A percentile compares a stretch with the other conserved stretches of the same genome.
Evolutionary conservation across 768 basidiomycete species (phyloP).

Genomic region (Psilocybe azurescens): DNA sequence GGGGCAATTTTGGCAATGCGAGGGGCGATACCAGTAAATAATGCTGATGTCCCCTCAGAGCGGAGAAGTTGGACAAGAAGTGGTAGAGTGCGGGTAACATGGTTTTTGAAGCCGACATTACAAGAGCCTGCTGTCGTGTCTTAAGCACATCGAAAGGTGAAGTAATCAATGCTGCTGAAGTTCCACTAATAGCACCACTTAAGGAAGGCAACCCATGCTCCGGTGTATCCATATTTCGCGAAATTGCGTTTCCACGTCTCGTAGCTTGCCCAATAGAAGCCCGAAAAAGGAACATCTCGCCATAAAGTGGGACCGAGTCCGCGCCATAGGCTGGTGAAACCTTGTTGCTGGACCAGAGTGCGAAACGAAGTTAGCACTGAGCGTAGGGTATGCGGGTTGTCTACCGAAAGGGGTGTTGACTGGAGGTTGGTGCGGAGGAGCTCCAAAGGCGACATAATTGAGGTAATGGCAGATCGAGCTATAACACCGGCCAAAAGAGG

Average conservation of each 20-base stretch:
- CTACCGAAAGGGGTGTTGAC: constrained; percentile 76
- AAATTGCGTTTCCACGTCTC: constrained; percentile 79
- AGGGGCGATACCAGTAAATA: constrained; percentile 87
- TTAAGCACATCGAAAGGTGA: constrained; percentile 98
- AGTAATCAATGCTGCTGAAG: constrained; percentile 83
- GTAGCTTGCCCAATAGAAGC: constrained; percentile 96
- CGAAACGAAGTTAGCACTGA: constrained; percentile 74
- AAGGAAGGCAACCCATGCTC: constrained; percentile 79
- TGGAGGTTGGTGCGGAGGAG: constrained; percentile 94
- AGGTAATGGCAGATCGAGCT: constrained; percentile 81
- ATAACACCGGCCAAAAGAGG: constrained; percentile 85
- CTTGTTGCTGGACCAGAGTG: constrained; percentile 62
- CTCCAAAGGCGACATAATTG: constrained; percentile 86
- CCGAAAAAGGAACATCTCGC: constrained; percentile 98
- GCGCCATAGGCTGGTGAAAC: constrained; percentile 80
- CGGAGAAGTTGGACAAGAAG: constrained; percentile 72
- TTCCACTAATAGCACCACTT: constrained; percentile 92
- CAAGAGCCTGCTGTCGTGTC: constrained; percentile 86
- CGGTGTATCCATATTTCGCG: constrained; percentile 55
- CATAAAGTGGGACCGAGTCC: constrained; percentile 92
- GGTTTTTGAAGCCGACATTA: constrained; percentile 61
- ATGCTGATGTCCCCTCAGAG: constrained; percentile 77
- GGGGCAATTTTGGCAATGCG: constrained; percentile 96
- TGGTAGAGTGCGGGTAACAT: constrained; percentile 58
- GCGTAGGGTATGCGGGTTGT: constrained; percentile 76